Conservation (phyloP, 2,329 filamentous ascomycete species). For the Colletotrichum gigasporum region DNA sequence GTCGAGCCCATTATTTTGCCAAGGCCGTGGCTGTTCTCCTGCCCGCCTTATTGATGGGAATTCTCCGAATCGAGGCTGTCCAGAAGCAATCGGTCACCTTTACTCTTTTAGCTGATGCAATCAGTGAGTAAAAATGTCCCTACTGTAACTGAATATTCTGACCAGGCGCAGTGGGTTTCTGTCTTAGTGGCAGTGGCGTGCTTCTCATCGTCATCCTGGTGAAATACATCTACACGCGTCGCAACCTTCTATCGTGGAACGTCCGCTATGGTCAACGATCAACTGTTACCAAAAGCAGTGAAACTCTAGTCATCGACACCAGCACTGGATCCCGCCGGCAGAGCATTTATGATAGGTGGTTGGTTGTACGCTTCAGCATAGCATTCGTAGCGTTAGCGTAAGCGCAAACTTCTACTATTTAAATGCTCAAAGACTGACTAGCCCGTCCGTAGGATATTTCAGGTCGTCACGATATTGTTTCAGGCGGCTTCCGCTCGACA, state of each 20-base stretch:
- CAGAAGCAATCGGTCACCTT: slow-evolving; percentile 39
- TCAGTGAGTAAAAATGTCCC: slow-evolving; percentile 44
- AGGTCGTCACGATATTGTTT: slow-evolving; percentile 49
- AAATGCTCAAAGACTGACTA: not conserved
- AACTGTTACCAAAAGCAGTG: slow-evolving; percentile 20
- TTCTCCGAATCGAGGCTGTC: slow-evolving; percentile 42
- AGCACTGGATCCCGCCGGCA: slow-evolving; percentile 21
- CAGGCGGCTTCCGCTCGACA: slow-evolving; percentile 43
- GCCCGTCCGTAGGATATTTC: slow-evolving; percentile 41
- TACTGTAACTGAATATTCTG: not conserved
- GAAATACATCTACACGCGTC: slow-evolving; percentile 50
- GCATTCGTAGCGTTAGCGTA: slow-evolving; percentile 52
- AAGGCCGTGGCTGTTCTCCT: slow-evolving; percentile 48
- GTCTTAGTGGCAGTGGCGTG: slow-evolving; percentile 45
- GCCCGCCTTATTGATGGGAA: slow-evolving; percentile 44
- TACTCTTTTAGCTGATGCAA: slow-evolving; percentile 47
- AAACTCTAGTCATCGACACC: slow-evolving; percentile 20
- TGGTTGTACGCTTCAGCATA: slow-evolving; percentile 54
- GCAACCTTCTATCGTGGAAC: slow-evolving; percentile 42
- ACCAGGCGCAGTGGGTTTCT: slow-evolving; percentile 45
- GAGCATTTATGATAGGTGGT: slow-evolving; percentile 55
- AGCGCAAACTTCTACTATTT: slow-evolving; percentile 20
- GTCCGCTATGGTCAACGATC: slow-evolving; percentile 41
- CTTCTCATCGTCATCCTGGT: slow-evolving; percentile 49
- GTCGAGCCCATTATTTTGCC: slow-evolving; percentile 37